These are phyloP conservation scores for Teratosphaeria zuluensis DNA, from an alignment of 2,329 filamentous ascomycete genomes.

Conservation along the genomic window DNA sequence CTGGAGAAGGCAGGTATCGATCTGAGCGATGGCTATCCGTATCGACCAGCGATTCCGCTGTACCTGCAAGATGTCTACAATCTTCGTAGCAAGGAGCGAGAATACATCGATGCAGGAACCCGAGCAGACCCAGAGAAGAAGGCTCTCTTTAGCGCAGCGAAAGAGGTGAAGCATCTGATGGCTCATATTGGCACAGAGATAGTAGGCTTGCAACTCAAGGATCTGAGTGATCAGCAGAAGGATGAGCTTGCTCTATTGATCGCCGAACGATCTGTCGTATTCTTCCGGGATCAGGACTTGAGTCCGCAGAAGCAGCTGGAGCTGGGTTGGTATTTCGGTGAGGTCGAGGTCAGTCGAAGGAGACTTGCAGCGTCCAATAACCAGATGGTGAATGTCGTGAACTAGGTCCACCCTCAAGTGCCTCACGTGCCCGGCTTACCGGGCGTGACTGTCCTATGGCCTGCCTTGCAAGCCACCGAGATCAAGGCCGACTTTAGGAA, in stretches of 20 bases:
- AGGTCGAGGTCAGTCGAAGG: slow-evolving; percentile 40
- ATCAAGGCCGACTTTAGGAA: slow-evolving; percentile 51
- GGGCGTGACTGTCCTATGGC: slow-evolving; percentile 49
- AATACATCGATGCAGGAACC: slow-evolving; percentile 51
- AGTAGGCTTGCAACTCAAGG: slow-evolving; percentile 53
- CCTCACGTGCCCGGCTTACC: slow-evolving; percentile 57
- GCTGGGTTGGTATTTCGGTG: slow-evolving; percentile 54
- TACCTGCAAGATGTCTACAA: slow-evolving; percentile 61
- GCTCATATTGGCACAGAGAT: slow-evolving; percentile 56
- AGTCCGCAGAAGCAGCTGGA: slow-evolving; percentile 53
- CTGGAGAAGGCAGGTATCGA: slow-evolving; percentile 61
- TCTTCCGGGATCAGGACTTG: slow-evolving; percentile 54
- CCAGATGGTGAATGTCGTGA: background rate
- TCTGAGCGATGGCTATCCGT: slow-evolving; percentile 61
- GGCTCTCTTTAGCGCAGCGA: slow-evolving; percentile 23
- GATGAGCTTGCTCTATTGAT: slow-evolving; percentile 40
- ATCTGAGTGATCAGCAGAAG: slow-evolving; percentile 48
- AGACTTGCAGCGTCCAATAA: background rate
- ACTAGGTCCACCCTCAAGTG: slow-evolving; percentile 46
- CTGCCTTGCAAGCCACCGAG: slow-evolving; percentile 51
- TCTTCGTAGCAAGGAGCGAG: slow-evolving; percentile 43
- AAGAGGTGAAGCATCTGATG: slow-evolving; percentile 52
- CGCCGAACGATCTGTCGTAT: slow-evolving; percentile 56
- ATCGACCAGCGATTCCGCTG: slow-evolving; percentile 56
- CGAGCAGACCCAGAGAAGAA: slow-evolving; percentile 54